Percentiles rank a stretch among this genome's conserved stretches.
Conservation (phyloP, 306 rosid species). For the Trifolium fragiferum region DNA sequence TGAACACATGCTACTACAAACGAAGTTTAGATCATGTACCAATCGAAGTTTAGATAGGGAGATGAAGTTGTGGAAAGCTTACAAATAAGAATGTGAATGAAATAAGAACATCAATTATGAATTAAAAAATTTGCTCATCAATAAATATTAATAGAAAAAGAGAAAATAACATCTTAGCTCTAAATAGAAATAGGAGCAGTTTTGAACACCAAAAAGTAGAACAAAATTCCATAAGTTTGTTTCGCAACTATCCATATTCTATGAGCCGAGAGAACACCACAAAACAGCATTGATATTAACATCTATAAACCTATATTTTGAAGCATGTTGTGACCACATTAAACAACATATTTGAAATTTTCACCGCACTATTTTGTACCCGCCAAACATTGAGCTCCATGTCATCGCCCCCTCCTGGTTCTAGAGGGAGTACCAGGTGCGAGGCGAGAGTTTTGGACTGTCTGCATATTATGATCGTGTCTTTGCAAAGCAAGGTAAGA, state of each 20-base stretch:
- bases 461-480: constrained; percentile 56
- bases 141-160: constrained; percentile 3
- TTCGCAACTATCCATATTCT: constrained; percentile 27
- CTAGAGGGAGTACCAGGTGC: constrained; percentile 72
- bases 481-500: constrained; percentile 83
- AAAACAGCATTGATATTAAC: constrained; percentile 48
- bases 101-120: constrained; percentile 30
- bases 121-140: constrained; percentile 33
- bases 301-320: constrained; percentile 47
- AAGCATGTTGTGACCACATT: constrained; percentile 29
- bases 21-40: not conserved
- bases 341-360: constrained; percentile 30
- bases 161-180: constrained; percentile 41
- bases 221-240: constrained; percentile 38
- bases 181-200: constrained; percentile 43
- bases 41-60: too few species aligned
- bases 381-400: constrained; percentile 50
- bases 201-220: constrained; percentile 33
- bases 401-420: constrained; percentile 53
- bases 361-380: constrained; percentile 37
- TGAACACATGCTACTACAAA: not conserved
- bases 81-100: too few species aligned
- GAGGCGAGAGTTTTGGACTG: constrained; percentile 59
- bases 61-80: too few species aligned
- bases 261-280: constrained; percentile 42